Base-by-base conservation (phyloP, 1,284 basidiomycete genomes). In the Tausonia pullulans region DNA sequence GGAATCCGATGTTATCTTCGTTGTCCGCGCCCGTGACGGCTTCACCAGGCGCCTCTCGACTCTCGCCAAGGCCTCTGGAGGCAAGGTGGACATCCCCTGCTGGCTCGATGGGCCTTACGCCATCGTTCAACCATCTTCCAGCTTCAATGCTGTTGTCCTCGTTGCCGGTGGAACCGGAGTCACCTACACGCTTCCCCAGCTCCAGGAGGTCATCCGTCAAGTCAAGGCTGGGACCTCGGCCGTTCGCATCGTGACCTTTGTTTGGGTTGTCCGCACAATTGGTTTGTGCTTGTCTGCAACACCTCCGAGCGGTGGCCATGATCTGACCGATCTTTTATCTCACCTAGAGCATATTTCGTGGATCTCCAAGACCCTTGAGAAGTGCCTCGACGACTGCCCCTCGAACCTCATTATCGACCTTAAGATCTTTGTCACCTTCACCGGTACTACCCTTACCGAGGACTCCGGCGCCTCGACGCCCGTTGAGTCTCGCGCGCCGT, bases 71-170 rank as follows among this genome's bases (percentile, higher is more conserved):
- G 60, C 60, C 9, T n/a, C 14, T 2, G 67, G 68, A 1, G 60
- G 58, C 0, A 65, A 61, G 11, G 67, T 61, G 53, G 58, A 67
- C 43, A 68, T 75, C 27, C 65, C 64, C 44, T 71, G 71, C 13
- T 70, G 69, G 40, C 63, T 75, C 10, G 75, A 76, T 43, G 75
- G 75, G 3, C 74, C 75, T 3, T 75, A 75, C 67, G 75, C 74
- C 2, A 63, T 58, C 5, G 56, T 68, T 3, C 65, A 64, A 45
- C 52, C 65, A 56, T 52, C 72, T 45, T 63, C 63, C 49, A 65
- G 68, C 11, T 72, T 70, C 56, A 70, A 74, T 58, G 68, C 69
- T 5, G 69, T 74, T 14, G 51, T 76, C 44, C 69, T 76, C 57
- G 61, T 76, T 49, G 69, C 72, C 51, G 76, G 76, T 53, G 75